Evolutionary conservation across 495 filamentous ascomycete genomes (phyloP), one percentile per base, ranked within the genome.

Genomic region (Hyaloscypha finlandica): DNA sequence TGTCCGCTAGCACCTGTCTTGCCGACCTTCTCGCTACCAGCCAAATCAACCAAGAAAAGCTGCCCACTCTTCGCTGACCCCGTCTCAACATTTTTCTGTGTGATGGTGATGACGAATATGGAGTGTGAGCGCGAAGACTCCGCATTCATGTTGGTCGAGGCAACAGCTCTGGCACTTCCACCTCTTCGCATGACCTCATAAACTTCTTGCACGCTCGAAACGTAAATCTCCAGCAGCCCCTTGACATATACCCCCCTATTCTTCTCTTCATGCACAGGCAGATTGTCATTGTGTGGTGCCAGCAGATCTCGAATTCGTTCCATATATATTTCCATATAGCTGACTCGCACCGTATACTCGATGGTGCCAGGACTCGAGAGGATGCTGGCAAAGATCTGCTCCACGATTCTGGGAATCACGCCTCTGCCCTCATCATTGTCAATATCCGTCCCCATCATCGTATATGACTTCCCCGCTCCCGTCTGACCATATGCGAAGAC

Each of bases 251-350:
- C 95, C 48, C 95, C 95, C 56, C 92, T 82, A 73, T 89, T 93
- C 86, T 97, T 97, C 78, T 99, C 95, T 73, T 99, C 95, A 79
- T 99, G 95, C 2, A 99, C 88, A 3, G 95, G 94, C 48, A 99
- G 80, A 73, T 98, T 98, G 80, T 98, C 96, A 76, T 98, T 97
- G 37, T 91, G 89, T 9, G 95, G 95, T 11, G 88, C 88, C 66
- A 99, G 76, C 30, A 99, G 81, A 88, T 99, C 95, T 73, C 94
- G 88, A 79, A 99, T 97, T 61, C 90, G 88, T 79, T 99, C 95
- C 95, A 99, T 99, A 80, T 99, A 99, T 67, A 99, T 98, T 78
- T 99, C 95, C 95, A 99, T 98, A 78, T 99, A 99, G 74, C 93
- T 97, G 66, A 99, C 95, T 59, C 92, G 86, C 42, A 99, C 95